phyloP scores from a whole-genome alignment of 2,329 filamentous ascomycete species.

The Aspergillus costaricaensis region DNA sequence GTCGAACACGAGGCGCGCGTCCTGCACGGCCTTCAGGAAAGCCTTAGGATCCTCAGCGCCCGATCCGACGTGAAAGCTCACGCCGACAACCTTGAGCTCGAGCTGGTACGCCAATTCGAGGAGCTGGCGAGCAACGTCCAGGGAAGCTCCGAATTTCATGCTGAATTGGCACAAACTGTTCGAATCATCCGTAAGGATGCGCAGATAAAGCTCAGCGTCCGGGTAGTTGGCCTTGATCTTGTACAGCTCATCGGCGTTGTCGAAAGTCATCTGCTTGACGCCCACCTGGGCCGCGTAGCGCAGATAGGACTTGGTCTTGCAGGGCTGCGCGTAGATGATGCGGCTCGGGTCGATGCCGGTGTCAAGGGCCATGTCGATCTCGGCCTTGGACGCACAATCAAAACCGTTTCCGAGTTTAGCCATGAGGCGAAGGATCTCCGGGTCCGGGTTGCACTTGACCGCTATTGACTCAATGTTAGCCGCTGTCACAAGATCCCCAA shows the following conservation, averaged over 20 bases:
- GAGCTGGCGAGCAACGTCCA: conserved; percentile 77
- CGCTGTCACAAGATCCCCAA: background rate
- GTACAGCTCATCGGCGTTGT: conserved; percentile 96
- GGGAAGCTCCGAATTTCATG: conserved; percentile 92
- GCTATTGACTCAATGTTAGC: conserved; percentile 53
- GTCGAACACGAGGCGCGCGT: conserved; percentile 86
- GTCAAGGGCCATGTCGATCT: conserved; percentile 88
- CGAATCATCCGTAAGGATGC: conserved; percentile 95
- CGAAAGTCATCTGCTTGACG: conserved; percentile 98
- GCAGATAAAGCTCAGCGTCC: conserved; percentile 84
- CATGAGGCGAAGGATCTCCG: conserved; percentile 83
- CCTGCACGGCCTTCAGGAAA: conserved; percentile 86
- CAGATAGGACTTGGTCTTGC: conserved; percentile 98
- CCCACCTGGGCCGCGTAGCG: conserved; percentile 81
- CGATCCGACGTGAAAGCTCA: conserved; percentile 97
- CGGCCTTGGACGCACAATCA: conserved; percentile 95
- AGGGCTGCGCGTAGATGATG: conserved; percentile 98
- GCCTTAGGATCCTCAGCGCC: conserved; percentile 91
- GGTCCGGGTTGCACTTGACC: conserved; percentile 98
- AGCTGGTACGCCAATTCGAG: conserved; percentile 78
- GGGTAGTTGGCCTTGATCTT: conserved; percentile 95
- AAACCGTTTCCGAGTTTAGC: conserved; percentile 89
- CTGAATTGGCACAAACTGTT: conserved; percentile 91
- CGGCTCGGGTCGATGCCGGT: conserved; percentile 82
- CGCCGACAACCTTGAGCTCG: conserved; percentile 86